Evolutionary conservation across 2,329 filamentous ascomycete species (phyloP).

Genomic region (Colletotrichum sidae): DNA sequence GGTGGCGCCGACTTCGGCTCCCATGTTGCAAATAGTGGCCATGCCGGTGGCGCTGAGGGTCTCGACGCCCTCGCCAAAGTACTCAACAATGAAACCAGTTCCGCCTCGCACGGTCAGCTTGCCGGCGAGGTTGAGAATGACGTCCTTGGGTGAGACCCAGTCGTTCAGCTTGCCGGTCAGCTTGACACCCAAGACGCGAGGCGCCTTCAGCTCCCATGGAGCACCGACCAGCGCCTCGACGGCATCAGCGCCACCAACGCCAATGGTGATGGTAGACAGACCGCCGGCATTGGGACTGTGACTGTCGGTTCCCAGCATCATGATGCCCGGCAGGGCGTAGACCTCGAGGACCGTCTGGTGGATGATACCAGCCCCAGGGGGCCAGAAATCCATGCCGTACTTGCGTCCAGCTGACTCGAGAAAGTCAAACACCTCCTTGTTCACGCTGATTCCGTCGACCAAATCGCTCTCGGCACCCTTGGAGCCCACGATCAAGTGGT

Average conservation of each 20-base stretch:
- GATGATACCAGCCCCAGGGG: constrained; percentile 92
- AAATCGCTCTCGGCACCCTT: constrained; percentile 90
- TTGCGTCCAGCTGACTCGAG: constrained; percentile 90
- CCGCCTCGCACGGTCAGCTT: constrained; percentile 92
- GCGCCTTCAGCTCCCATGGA: constrained; percentile 97
- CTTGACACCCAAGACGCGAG: constrained; percentile 87
- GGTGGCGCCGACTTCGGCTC: constrained; percentile 90
- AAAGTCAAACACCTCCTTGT: constrained; percentile 98
- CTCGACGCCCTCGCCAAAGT: constrained; percentile 89
- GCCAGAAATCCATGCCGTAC: constrained; percentile 97
- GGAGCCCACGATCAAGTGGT: constrained; percentile 98
- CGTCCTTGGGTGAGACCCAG: constrained; percentile 95
- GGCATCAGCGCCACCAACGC: constrained; percentile 95
- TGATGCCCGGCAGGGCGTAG: constrained; percentile 94
- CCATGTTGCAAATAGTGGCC: constrained; percentile 94
- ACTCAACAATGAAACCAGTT: constrained; percentile 95
- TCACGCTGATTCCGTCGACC: constrained; percentile 85
- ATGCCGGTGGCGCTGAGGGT: constrained; percentile 92
- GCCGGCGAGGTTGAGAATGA: constrained; percentile 91
- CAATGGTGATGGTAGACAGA: constrained; percentile 92
- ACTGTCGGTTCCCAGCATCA: constrained; percentile 99
- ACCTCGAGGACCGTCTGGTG: constrained; percentile 99
- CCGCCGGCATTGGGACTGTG: constrained; percentile 98
- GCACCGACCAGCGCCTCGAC: constrained; percentile 96
- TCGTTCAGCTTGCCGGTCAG: constrained; percentile 86